phyloP scores from a whole-genome alignment of 495 filamentous ascomycete species.

The Neurospora sp. region DNA sequence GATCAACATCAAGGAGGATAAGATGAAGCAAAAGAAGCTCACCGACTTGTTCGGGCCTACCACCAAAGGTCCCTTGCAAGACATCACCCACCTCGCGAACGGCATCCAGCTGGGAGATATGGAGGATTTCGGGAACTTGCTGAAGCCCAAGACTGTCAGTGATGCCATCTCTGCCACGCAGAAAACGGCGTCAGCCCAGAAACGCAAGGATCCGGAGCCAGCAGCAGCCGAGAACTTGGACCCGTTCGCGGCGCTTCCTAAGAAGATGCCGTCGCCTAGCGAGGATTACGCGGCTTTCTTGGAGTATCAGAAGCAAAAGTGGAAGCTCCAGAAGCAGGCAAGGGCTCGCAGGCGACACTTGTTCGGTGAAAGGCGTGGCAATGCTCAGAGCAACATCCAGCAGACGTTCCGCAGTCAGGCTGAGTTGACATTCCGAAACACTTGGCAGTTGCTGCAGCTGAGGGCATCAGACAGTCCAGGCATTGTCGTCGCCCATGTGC shows the following conservation, averaged over 20 bases:
- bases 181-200: slow-evolving; percentile 43
- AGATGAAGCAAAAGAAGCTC: slow-evolving; percentile 96
- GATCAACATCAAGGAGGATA: slow-evolving; percentile 92
- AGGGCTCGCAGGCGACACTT: slow-evolving; percentile 78
- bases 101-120: slow-evolving; percentile 51
- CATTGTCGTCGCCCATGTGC: slow-evolving; percentile 76
- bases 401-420: slow-evolving; percentile 86
- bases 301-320: slow-evolving; percentile 95
- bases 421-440: slow-evolving; percentile 76
- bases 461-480: slow-evolving; percentile 70
- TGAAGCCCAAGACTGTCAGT: slow-evolving; percentile 61
- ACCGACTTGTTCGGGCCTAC: slow-evolving; percentile 71
- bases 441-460: slow-evolving; percentile 91
- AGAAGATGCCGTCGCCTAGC: slow-evolving; percentile 73
- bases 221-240: slow-evolving; percentile 51
- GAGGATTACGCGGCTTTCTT: slow-evolving; percentile 87
- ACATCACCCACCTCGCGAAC: slow-evolving; percentile 59
- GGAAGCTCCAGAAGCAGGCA: slow-evolving; percentile 95
- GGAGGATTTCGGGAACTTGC: slow-evolving; percentile 71
- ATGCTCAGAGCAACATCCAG: slow-evolving; percentile 64
- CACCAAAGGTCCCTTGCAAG: slow-evolving; percentile 57
- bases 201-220: slow-evolving; percentile 68
- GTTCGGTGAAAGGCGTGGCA: slow-evolving; percentile 72
- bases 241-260: slow-evolving; percentile 75
- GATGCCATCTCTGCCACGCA: slow-evolving; percentile 41